Evolutionary conservation across 345 rosid species (phyloP).

Genomic region (Populus alba): DNA sequence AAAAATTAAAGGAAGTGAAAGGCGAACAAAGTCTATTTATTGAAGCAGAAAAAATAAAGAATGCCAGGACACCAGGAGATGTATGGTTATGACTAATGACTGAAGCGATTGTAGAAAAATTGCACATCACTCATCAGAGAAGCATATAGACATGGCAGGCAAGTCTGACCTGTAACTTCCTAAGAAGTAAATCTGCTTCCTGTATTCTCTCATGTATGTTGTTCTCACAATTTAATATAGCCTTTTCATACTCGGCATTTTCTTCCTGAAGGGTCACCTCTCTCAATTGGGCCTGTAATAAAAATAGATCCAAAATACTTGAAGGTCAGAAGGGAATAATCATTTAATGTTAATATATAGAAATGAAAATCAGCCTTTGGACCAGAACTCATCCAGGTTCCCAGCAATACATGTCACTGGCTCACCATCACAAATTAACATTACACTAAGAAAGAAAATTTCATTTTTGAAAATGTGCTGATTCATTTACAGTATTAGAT

Average conservation of each 20-base stretch:
- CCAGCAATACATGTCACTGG: not conserved
- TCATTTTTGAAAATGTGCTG: not conserved
- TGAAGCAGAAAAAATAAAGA: not conserved
- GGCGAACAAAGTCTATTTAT: not conserved
- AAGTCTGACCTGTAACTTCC: conserved; percentile 56
- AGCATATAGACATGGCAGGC: not conserved
- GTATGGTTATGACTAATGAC: not conserved
- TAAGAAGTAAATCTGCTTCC: conserved; percentile 57
- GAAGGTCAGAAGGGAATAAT: not conserved
- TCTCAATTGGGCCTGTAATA: conserved; percentile 64
- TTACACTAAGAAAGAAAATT: not conserved
- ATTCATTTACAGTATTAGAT: not conserved
- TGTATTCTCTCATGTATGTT: conserved; percentile 63
- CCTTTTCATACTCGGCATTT: conserved; percentile 71
- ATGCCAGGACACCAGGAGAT: not conserved
- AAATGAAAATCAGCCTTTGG: not conserved
- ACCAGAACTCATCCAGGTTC: not conserved
- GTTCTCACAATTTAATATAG: conserved; percentile 66
- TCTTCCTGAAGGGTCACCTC: conserved; percentile 69
- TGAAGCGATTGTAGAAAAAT: not conserved
- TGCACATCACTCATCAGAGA: not conserved
- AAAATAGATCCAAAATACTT: conserved; percentile 3
- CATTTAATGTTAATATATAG: not conserved
- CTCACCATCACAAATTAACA: not conserved
- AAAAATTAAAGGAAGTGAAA: not conserved